Evolutionary conservation across 768 basidiomycete species (phyloP).

Genomic region (Calocybe gangraenosa): DNA sequence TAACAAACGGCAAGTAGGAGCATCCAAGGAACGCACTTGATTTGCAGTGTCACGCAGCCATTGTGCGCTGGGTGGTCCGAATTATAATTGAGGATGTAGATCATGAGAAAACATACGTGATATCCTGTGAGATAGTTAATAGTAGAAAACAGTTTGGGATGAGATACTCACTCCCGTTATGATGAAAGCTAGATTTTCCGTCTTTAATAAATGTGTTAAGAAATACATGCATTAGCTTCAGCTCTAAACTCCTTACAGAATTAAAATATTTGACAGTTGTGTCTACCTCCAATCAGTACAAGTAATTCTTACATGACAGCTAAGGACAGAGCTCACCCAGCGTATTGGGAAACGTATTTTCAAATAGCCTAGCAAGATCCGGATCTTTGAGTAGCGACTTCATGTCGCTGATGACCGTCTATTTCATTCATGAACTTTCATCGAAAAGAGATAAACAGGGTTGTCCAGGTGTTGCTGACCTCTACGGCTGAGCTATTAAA

Average conservation of each 20-base stretch:
- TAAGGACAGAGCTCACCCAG: slow-evolving; percentile 43
- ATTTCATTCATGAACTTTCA: neutral
- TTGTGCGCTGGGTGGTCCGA: slow-evolving; percentile 50
- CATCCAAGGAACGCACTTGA: slow-evolving; percentile 39
- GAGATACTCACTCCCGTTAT: slow-evolving; percentile 61
- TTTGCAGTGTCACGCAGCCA: slow-evolving; percentile 84
- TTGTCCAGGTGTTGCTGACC: slow-evolving; percentile 29
- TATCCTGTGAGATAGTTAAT: slow-evolving; percentile 43
- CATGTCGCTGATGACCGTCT: slow-evolving; percentile 78
- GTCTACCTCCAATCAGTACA: slow-evolving; percentile 35
- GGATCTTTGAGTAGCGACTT: slow-evolving; percentile 68
- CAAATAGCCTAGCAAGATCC: slow-evolving; percentile 73
- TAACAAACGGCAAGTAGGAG: slow-evolving; percentile 1
- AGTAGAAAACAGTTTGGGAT: neutral
- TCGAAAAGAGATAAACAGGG: neutral
- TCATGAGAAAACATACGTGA: slow-evolving; percentile 48
- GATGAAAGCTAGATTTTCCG: slow-evolving; percentile 72
- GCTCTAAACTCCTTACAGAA: slow-evolving; percentile 31
- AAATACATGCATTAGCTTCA: no score
- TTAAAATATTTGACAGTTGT: slow-evolving; percentile 79
- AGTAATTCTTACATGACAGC: slow-evolving; percentile 28
- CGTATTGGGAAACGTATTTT: slow-evolving; percentile 82
- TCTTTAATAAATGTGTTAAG: slow-evolving; percentile 26
- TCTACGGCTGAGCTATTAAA: slow-evolving; percentile 76
- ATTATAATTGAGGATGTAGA: slow-evolving; percentile 3